These are phyloP conservation scores for Eucalyptus camaldulensis DNA, from an alignment of 345 rosid genomes.

Conservation along the genomic window DNA sequence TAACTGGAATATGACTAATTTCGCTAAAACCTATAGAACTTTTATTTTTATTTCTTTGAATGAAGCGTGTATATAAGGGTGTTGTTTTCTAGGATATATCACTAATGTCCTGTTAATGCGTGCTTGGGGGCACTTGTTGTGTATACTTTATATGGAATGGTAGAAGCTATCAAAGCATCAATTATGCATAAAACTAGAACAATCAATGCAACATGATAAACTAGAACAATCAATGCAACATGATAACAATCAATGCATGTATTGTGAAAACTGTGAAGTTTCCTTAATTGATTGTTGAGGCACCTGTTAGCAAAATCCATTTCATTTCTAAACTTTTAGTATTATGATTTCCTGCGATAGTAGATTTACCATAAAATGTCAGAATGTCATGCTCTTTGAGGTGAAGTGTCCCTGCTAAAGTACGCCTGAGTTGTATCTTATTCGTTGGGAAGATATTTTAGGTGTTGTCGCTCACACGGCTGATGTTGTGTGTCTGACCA, in stretches of 20 bases:
- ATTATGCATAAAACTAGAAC: background rate
- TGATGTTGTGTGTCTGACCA: background rate
- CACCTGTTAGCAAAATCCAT: background rate
- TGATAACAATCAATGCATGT: background rate
- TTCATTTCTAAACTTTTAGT: background rate
- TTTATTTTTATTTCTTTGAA: background rate
- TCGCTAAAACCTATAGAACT: background rate
- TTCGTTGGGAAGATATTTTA: background rate
- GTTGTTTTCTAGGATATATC: background rate
- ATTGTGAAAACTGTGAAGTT: background rate
- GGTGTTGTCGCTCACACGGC: background rate
- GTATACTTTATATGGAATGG: background rate
- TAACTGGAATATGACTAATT: background rate
- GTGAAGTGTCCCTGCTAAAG: background rate
- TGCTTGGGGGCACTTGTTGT: background rate
- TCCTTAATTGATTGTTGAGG: background rate
- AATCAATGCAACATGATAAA: no score
- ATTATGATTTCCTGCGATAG: background rate
- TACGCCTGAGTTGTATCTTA: background rate
- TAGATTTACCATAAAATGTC: background rate
- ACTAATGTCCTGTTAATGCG: background rate
- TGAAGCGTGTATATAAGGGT: background rate
- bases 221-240: background rate
- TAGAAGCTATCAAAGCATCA: background rate
- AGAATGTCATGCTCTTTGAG: background rate